Base-by-base conservation (phyloP, 257 asterid genomes). In the Salvia splendens region DNA sequence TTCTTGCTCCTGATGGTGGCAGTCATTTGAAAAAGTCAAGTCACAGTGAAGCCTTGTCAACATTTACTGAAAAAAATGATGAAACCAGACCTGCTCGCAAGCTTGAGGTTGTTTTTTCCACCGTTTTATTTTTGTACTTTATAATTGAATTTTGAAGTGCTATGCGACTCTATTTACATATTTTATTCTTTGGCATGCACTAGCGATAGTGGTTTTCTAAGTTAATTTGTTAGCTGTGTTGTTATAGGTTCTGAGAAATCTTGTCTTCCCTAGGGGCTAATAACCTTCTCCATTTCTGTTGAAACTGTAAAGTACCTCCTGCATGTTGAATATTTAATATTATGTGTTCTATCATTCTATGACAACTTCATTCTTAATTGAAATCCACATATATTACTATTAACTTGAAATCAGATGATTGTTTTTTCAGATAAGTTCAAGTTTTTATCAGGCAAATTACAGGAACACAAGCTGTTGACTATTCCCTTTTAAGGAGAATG, bases 1-100 rank as follows among this genome's bases (percentile, higher is more conserved):
- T 94, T 65, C 84, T 91, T 79, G 82, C 86, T 78, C 89, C 95
- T 69, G 76, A 75, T 75, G 93, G 82, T 64, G 85, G 72, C 70
- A 77, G 71, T 73, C 85, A 70, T 61, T 62, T 79, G 49, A 73
- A 67, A 70, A 78, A 72, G 59, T 68, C 61, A 51, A 78, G 59
- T 65, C 61, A 75, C 58, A 72, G 60, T 42, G 84, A 75, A 74
- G 83, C 73, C 15, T 69, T 68, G 61, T 48, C 51, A 30, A 50
- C 64, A 53, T 69, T 70, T 16, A 69, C 62, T 72, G 81, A 72
- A 72, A 67, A 32, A 63, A 64, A 67, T 62, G 85, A 80, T 63
- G 89, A 80, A 65, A 69, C 78, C 46, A 82, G 82, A 67, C 87
- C 96, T 57, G 85, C 52, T 47, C 88, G 87, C 64, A 83, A 83